Percentiles rank a stretch among this genome's conserved stretches.
Conservation (phyloP, 306 rosid genomes). For the Citrullus amarus region DNA sequence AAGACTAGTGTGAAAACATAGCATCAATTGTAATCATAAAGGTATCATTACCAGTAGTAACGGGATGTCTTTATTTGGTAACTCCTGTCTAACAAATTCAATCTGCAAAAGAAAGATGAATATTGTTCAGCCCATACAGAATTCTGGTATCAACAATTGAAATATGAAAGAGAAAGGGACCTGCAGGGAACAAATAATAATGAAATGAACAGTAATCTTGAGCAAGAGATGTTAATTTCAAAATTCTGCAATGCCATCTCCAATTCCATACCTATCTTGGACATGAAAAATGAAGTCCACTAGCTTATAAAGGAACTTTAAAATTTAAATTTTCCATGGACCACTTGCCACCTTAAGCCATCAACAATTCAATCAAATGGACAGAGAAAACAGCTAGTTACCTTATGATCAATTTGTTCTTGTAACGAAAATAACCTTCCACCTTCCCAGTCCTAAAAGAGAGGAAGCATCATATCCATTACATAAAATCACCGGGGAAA, state of each 20-base stretch:
- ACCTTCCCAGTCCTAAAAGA: slow-evolving; percentile 61
- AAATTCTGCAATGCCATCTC: neutral
- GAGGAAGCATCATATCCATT: slow-evolving; percentile 4
- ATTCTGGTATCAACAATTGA: neutral
- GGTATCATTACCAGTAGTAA: slow-evolving; percentile 51
- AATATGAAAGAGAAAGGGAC: neutral
- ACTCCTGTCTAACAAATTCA: slow-evolving; percentile 62
- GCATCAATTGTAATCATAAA: neutral
- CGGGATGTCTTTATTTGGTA: slow-evolving; percentile 52
- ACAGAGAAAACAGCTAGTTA: slow-evolving; percentile 15
- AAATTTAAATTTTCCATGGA: neutral
- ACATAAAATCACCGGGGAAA: neutral
- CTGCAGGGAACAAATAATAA: neutral
- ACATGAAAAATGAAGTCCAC: neutral
- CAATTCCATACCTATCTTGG: neutral
- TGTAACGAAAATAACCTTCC: slow-evolving; percentile 73
- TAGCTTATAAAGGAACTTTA: neutral
- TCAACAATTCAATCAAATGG: slow-evolving; percentile 2
- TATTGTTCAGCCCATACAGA: neutral
- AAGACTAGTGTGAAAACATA: slow-evolving; percentile 4
- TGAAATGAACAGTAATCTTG: neutral
- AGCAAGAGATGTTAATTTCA: neutral
- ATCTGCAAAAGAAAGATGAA: slow-evolving; percentile 30
- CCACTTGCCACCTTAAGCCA: neutral
- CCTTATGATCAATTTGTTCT: slow-evolving; percentile 86